Conservation (phyloP, 2,329 filamentous ascomycete species). For the Diaporthe vexans region DNA sequence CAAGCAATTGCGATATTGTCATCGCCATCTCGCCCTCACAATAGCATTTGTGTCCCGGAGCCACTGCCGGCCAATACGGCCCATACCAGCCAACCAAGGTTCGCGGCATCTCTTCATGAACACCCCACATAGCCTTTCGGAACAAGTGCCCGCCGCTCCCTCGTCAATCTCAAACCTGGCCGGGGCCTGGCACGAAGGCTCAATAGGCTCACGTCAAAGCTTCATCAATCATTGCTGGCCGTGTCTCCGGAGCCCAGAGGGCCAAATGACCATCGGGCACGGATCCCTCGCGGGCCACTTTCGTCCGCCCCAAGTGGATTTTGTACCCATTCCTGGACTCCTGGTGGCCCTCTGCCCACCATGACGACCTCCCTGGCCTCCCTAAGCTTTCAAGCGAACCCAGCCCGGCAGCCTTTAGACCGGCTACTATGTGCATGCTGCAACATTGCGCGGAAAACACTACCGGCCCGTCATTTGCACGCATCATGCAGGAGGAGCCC, state of each 20-base stretch:
- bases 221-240: slow-evolving; percentile 19
- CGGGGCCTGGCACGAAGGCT: slow-evolving; percentile 10
- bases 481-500: slow-evolving; percentile 40
- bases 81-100: not conserved
- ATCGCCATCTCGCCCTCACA: not conserved
- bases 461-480: slow-evolving; percentile 27
- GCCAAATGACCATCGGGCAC: slow-evolving; percentile 32
- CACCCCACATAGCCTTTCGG: slow-evolving; percentile 29
- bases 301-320: slow-evolving; percentile 26
- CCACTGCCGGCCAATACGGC: slow-evolving; percentile 1
- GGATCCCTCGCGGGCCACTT: slow-evolving; percentile 35
- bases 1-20: slow-evolving; percentile 17
- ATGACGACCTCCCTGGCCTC: slow-evolving; percentile 5
- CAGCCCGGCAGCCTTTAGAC: not conserved
- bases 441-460: slow-evolving; percentile 19
- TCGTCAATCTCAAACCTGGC: slow-evolving; percentile 27
- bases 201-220: slow-evolving; percentile 37
- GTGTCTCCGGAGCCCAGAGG: slow-evolving; percentile 6
- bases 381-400: slow-evolving; percentile 17
- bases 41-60: not conserved
- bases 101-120: slow-evolving; percentile 11
- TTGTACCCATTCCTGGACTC: slow-evolving; percentile 4
- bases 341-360: slow-evolving; percentile 2
- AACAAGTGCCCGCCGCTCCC: slow-evolving; percentile 12
- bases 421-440: slow-evolving; percentile 17